Conservation (phyloP, 495 filamentous ascomycete genomes). For the Pyrenopolyporus hunteri region DNA sequence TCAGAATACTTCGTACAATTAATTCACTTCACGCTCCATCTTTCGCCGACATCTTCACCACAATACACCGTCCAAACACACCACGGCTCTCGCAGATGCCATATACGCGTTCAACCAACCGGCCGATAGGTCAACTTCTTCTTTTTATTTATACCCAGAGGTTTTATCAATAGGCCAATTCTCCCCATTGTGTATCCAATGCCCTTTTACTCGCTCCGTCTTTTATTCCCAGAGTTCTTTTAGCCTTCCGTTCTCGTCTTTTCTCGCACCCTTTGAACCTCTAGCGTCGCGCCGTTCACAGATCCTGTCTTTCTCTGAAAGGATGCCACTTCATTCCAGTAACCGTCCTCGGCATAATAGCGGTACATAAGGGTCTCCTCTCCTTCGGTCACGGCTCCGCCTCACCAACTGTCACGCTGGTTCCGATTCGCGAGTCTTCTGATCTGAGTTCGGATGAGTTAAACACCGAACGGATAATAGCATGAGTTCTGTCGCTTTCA, state of each 20-base stretch:
- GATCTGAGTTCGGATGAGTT: too few species aligned
- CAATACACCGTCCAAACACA: too few species aligned
- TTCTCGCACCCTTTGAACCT: conserved; percentile 14
- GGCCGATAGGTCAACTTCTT: conserved; percentile 21
- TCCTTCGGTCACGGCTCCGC: background rate
- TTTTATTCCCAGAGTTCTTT: conserved; percentile 26
- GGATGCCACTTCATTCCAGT: conserved; percentile 38
- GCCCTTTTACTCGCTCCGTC: conserved; percentile 13
- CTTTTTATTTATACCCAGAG: conserved; percentile 21
- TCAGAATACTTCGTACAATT: background rate
- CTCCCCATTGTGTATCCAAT: conserved; percentile 7
- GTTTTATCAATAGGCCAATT: background rate
- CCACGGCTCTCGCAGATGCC: conserved; percentile 31
- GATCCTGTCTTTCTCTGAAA: conserved; percentile 24
- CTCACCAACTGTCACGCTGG: background rate
- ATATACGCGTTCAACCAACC: background rate
- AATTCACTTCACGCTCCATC: background rate
- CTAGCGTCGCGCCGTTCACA: conserved; percentile 25
- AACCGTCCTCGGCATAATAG: conserved; percentile 19
- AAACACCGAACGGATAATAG: background rate
- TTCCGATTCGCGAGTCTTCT: background rate
- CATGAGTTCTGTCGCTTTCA: conserved; percentile 37
- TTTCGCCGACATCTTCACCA: background rate
- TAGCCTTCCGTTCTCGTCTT: conserved; percentile 37
- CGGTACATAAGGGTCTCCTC: conserved; percentile 33